Conservation (phyloP, 306 rosid genomes). For the Begonia loranthoides region DNA sequence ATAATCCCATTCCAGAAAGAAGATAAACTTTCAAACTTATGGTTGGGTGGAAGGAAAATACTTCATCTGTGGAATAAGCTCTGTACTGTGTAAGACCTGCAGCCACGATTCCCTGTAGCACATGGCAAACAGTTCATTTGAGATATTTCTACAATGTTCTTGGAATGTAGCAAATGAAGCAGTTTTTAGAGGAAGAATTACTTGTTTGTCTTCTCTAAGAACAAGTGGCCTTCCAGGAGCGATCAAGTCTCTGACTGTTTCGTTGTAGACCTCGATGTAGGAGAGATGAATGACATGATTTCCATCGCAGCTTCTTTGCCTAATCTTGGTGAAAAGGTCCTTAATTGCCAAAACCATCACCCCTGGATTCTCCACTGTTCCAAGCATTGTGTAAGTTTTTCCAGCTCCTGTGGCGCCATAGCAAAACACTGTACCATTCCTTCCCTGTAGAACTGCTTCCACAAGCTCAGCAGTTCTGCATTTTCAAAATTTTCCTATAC, state of each 20-base stretch:
- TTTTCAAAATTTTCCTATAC: conserved; percentile 2
- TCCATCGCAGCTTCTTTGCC: conserved; percentile 86
- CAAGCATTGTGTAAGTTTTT: conserved; percentile 93
- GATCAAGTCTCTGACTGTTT: conserved; percentile 80
- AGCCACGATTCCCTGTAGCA: conserved; percentile 74
- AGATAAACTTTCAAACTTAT: background rate
- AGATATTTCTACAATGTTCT: background rate
- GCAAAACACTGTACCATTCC: conserved; percentile 94
- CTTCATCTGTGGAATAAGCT: conserved; percentile 96
- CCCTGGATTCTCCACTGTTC: conserved; percentile 83
- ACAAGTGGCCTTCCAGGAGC: conserved; percentile 94
- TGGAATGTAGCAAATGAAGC: background rate
- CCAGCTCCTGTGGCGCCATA: conserved; percentile 99
- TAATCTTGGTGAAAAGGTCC: conserved; percentile 73
- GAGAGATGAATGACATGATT: conserved; percentile 79
- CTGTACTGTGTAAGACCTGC: conserved; percentile 91
- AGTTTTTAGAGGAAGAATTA: conserved; percentile 5
- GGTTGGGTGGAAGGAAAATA: conserved; percentile 19
- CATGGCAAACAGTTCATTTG: background rate
- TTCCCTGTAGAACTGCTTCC: conserved; percentile 89
- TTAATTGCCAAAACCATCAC: conserved; percentile 98
- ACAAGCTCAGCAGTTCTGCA: conserved; percentile 80
- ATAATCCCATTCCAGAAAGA: conserved; percentile 5
- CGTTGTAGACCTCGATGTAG: conserved; percentile 92
- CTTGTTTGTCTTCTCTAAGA: conserved; percentile 97